Conservation (phyloP, 2,329 filamentous ascomycete species). For the Sarocladium brachiariae region DNA sequence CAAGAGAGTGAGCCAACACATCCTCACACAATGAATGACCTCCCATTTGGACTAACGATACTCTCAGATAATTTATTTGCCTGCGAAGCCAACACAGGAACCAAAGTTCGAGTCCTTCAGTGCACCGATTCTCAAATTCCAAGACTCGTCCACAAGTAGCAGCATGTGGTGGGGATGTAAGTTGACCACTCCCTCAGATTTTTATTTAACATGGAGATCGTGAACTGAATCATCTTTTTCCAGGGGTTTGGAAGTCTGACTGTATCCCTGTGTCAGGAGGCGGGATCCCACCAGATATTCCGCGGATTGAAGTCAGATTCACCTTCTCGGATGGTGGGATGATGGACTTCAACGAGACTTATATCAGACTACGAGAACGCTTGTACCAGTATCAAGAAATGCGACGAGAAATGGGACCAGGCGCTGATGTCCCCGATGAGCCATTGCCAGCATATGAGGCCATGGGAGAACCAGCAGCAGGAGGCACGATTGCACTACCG, state of each 20-base stretch:
- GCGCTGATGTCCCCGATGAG: slow-evolving; percentile 67
- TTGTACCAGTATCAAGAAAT: slow-evolving; percentile 74
- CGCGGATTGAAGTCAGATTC: slow-evolving; percentile 72
- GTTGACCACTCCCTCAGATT: no score
- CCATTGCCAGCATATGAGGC: slow-evolving; percentile 84
- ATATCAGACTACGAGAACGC: slow-evolving; percentile 78
- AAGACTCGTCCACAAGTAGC: slow-evolving; percentile 71
- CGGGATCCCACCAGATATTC: slow-evolving; percentile 67
- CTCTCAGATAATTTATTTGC: slow-evolving; percentile 76
- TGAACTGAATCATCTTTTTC: background rate
- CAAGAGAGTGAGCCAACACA: slow-evolving; percentile 56
- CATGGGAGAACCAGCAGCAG: slow-evolving; percentile 22
- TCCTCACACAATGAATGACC: no score
- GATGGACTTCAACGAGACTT: slow-evolving; percentile 78
- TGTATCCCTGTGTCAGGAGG: slow-evolving; percentile 78
- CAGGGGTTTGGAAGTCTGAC: slow-evolving; percentile 66
- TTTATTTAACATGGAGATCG: no score
- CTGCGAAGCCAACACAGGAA: slow-evolving; percentile 57
- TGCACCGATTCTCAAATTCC: slow-evolving; percentile 76
- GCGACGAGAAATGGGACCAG: slow-evolving; percentile 59
- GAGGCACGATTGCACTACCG: slow-evolving; percentile 12
- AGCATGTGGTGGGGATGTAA: slow-evolving; percentile 85
- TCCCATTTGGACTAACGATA: no score
- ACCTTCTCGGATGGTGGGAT: slow-evolving; percentile 95
- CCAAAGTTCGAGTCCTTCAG: slow-evolving; percentile 75